phyloP scores from a whole-genome alignment of 2,329 filamentous ascomycete genomes.

The Drechmeria coniospora region DNA sequence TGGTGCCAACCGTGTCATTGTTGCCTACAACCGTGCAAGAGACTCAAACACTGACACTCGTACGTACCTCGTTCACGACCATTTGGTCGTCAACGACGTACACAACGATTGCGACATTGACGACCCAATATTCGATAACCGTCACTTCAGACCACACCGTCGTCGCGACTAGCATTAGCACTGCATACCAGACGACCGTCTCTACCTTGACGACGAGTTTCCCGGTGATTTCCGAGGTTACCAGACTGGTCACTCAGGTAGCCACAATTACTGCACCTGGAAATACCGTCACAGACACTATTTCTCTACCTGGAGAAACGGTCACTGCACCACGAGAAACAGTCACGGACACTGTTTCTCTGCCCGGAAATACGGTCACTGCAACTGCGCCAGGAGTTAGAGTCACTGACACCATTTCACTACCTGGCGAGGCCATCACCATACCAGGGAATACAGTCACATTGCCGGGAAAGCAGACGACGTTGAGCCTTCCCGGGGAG shows the following conservation, averaged over 20 bases:
- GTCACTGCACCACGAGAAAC: slow-evolving; percentile 6
- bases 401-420: too few relatives aligned
- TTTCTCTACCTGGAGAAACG: slow-evolving; percentile 1
- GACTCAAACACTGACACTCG: slow-evolving; percentile 2
- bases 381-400: too few relatives aligned
- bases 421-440: too few relatives aligned
- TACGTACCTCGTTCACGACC: slow-evolving; percentile 4
- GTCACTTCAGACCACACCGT: slow-evolving; percentile 6
- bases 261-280: slow-evolving; percentile 3
- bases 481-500: slow-evolving; percentile 6
- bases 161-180: slow-evolving; percentile 4
- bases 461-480: background rate
- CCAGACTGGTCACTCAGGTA: slow-evolving; percentile 3
- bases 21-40: slow-evolving; percentile 5
- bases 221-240: slow-evolving; percentile 6
- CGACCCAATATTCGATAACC: slow-evolving; percentile 6
- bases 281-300: slow-evolving; percentile 1
- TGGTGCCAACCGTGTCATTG: slow-evolving; percentile 3
- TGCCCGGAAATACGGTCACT: too few relatives aligned
- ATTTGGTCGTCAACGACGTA: slow-evolving; percentile 7
- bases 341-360: too few relatives aligned
- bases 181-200: slow-evolving; percentile 4
- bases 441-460: slow-evolving; percentile 8
- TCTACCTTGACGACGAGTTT: slow-evolving; percentile 5
- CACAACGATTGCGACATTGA: slow-evolving; percentile 3